Base-by-base conservation (phyloP, 768 basidiomycete genomes). In the Goffeauzyma gilvescens region DNA sequence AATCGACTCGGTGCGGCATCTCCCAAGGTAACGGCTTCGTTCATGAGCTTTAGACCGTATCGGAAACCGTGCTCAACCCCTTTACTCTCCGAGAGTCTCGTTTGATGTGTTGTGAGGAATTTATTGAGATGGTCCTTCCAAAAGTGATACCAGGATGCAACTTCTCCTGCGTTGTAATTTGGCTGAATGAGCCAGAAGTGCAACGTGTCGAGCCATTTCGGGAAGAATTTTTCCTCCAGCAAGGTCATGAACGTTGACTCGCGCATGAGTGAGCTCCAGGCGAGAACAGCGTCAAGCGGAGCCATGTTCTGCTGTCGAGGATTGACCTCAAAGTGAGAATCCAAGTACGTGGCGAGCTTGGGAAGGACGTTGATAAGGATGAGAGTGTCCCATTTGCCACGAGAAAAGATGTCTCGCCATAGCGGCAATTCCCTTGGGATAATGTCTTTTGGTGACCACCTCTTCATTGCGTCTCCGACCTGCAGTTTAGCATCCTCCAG, bases 101-200 rank as follows among this genome's bases (percentile, higher is more conserved):
- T 26, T 8, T 31, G 27, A 6, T 44, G 32, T 9, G 38, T n/a
- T 14, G 42, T 43, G 14, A 2, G 33, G 37, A 22, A 49, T 15
- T 41, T 28, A 14, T 82, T 72, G 61, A 95, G 85, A 30, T 64
- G 64, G 12, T 71, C 57, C 62, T 87, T 90, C 90, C 90, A 96
- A 61, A 76, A 81, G 1, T 71, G 52, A 51, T 67, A 68, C 93
- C 93, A 98, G 46, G 80, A 74, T 3, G 81, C 81, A 8, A 98
- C 85, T 62, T 96, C 85, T 52, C 81, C 83, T 53, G 85, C 80
- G 66, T 76, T 87, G 55, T 80, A 80, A 34, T 68, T 73, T 1
- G 85, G 83, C 54, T 85, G 81, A n/a, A 79, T 70, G 30, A 98
- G 77, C 93, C 93, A 96, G 33, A 84, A 65, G 57, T 89, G 78